Evolutionary conservation across 2,329 filamentous ascomycete species (phyloP).

Genomic region (Fusarium protoensiforme): DNA sequence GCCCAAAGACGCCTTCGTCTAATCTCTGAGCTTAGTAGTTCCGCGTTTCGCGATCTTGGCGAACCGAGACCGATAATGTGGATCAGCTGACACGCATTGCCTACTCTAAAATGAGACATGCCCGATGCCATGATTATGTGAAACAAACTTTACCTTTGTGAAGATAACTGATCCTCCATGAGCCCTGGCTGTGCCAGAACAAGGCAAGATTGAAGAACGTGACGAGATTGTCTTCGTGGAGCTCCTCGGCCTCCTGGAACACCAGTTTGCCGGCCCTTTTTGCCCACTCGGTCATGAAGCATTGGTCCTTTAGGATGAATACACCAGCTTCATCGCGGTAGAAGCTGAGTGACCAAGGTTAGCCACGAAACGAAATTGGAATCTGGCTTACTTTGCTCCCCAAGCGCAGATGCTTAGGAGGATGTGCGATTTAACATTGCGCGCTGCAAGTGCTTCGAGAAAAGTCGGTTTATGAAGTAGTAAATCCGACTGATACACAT

Average conservation of each 20-base stretch:
- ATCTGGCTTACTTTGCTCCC: conserved; percentile 31
- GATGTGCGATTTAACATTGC: neutral
- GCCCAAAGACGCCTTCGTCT: conserved; percentile 26
- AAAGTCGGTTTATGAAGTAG: conserved; percentile 13
- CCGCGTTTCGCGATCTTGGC: neutral
- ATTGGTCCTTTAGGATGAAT: neutral
- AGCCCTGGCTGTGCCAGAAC: conserved; percentile 37
- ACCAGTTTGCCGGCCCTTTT: conserved; percentile 18
- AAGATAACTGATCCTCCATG: conserved; percentile 33
- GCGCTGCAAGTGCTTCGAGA: neutral
- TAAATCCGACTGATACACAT: conserved; percentile 28
- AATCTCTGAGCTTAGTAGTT: neutral
- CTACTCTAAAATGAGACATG: neutral
- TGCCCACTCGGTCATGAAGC: conserved; percentile 17
- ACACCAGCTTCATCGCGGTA: conserved; percentile 1
- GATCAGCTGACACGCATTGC: conserved; percentile 31
- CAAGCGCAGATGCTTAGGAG: conserved; percentile 31
- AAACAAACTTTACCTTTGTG: conserved; percentile 20
- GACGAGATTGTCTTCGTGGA: conserved; percentile 24
- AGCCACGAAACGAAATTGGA: fast-evolving
- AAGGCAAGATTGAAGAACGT: conserved; percentile 31
- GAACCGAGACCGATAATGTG: conserved; percentile 7
- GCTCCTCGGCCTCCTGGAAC: conserved; percentile 20
- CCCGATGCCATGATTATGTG: fast-evolving
- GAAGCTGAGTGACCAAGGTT: neutral